Base-by-base conservation (phyloP, 2,329 filamentous ascomycete species). In the Achaetomium macrosporum region DNA sequence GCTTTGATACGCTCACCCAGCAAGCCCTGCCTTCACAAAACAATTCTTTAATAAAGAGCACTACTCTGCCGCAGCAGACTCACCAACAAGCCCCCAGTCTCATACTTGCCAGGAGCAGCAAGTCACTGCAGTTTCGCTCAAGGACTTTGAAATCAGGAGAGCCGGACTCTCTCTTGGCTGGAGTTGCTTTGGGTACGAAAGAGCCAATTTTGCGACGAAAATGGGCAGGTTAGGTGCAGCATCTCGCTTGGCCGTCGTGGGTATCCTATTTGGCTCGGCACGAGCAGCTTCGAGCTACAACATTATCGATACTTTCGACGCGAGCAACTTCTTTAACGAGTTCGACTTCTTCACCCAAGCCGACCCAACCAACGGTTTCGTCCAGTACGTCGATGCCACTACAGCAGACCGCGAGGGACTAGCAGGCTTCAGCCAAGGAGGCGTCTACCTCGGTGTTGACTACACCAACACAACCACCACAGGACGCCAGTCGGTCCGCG, bases 361-460 rank as follows among this genome's bases (percentile, higher is more conserved):
- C 0, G 89, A 93, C 63, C 88, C 88, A 0, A 93, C 88, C 2
- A 62, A 83, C 57, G 89, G 88, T 31, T 89, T 83, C 62, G 88
- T 93, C 61, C 70, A 80, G 55, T 93, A 90, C 63, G 76, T 83
- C 50, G 72, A 79, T 59, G 73, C 76, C 47, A 53, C 66, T n/a
- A 78, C 76, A 1, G 87, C 88, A 51, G 76, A 78, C 54, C 63
- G 66, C n/a, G 66, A 70, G 36, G 76, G 77, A 15, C 74, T 90
- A 9, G 82, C 84, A 57, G 78, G 77, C 56, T 79, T 75, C 58
- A 67, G 73, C 46, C 71, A 77, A 51, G 71, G 73, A 50, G 75
- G 73, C 54, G 72, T 89, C 61, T 87, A 84, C 66, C 78, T 91
- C 51, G 87, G 87, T 42, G 83, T 87, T 39, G 87, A 91, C 68